Evolutionary conservation across 2,329 filamentous ascomycete genomes (phyloP), one percentile per base, ranked within the genome.

Genomic region (Scedosporium apiospermum): DNA sequence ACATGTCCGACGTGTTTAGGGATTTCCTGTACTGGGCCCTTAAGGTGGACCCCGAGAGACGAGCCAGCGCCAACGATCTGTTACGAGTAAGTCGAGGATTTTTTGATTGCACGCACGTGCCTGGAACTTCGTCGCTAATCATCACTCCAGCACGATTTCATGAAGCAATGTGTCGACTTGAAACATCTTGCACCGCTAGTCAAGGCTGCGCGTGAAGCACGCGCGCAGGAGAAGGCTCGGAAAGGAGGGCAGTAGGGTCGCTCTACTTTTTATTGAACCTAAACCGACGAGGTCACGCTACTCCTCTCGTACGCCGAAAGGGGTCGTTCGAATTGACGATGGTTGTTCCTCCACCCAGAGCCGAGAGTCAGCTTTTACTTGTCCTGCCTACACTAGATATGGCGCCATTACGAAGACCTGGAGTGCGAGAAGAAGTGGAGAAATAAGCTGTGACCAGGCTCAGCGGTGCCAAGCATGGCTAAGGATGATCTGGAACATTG

Each of bases 1-100:
- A 88, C 58, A 76, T 98, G 60, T 90, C 90, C 9, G 79, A 85
- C 0, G 84, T 93, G 3, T 97, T 99, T 80, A 85, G 87, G 65
- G 93, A 98, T 74, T 99, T 98, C 75, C 78, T 99, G 66, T 87
- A 90, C 70, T 92, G 96, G 75, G 93, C 95, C 5, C 82, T 99
- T 62, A 96, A 96, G 80, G 95, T 99, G 5, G 95, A 98, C 71
- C 93, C 95, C 1, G 95, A 98, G 77, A 96, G 96, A 85, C 83
- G 95, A 76, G 93, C 93, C 46, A 96, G 91, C 71, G 95, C 95
- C 42, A 91, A 96, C 76, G 93, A 98, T 79, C 78, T 99, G 65
- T 80, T 99, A 69, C 87, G 90, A 78, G 95, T 98, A 83, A 78
- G 89, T 68, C 53, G 5, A 18, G 57, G 14, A 30, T 41, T 6